phyloP scores from a whole-genome alignment of 805 yeast species.

The Wickerhamiella australiensis region DNA sequence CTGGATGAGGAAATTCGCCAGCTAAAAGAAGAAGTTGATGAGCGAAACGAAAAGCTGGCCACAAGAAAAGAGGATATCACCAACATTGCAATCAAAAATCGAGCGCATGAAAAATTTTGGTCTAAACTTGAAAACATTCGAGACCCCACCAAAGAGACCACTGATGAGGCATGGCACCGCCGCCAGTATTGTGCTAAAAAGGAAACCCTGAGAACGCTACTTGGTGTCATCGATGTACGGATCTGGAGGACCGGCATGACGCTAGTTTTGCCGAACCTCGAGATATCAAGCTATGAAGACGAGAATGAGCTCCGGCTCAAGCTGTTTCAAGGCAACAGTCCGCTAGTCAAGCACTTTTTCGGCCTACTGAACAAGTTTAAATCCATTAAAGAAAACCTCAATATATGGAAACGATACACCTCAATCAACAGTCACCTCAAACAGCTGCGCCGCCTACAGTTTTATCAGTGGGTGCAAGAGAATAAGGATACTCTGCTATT shows the following conservation, averaged over 20 bases:
- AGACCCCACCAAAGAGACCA: not conserved
- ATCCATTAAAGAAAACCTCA: not conserved
- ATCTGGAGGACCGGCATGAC: not conserved
- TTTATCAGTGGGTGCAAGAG: not conserved
- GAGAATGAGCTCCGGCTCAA: not conserved
- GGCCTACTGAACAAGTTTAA: not conserved
- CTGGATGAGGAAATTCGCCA: not conserved
- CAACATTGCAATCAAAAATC: not conserved
- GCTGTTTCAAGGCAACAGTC: not conserved
- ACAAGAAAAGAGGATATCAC: not conserved
- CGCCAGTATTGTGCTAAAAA: not conserved
- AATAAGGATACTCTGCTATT: not conserved
- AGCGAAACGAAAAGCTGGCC: not conserved
- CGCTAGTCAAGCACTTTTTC: not conserved
- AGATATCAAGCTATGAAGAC: not conserved
- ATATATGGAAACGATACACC: not conserved
- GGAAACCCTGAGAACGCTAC: not conserved
- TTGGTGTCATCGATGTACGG: not conserved
- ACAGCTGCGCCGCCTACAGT: not conserved
- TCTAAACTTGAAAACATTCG: not conserved
- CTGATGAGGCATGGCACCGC: not conserved
- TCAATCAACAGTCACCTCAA: not conserved
- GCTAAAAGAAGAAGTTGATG: not conserved
- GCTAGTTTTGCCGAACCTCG: not conserved
- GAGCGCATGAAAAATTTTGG: not conserved